Evolutionary conservation across 441 rosid species (phyloP), one percentile per base, ranked within the genome.

Genomic region (Cnidoscolus chayamansa): DNA sequence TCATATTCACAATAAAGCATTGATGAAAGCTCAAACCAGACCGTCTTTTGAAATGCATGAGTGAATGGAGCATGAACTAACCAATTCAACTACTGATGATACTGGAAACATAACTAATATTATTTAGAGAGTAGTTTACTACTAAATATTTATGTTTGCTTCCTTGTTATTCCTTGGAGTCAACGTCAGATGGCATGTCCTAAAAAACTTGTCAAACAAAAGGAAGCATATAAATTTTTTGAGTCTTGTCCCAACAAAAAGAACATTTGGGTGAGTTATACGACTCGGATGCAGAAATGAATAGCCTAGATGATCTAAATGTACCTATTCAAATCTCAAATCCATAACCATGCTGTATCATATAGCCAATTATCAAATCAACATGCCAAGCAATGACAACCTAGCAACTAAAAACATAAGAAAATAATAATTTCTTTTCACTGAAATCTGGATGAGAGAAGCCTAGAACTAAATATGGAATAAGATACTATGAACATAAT

Each of bases 291-390:
- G 20, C 40, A 25, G 16, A 57, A 57, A 8, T 3, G 16, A 10
- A 2, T 57, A 20, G 31, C 1, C 13, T 12, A 57, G 37, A 57
- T 20, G 5, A 57, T 25, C 30, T 57, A 11, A n/a, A 17, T 17
- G 16, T 55, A 31, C 12, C 19, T n/a, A 67, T 31, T 67, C 47
- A 51, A 8, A 48, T 49, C 57, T 53, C 32, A 49, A 59, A 37
- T 30, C 11, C 17, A 30, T 30, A 11, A 30, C 40, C 12, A 40
- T 30, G 37, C 8, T 12, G 50, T 17, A 35, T 13, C 37, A 48
- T 70, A 10, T n/a, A 47, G 73, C 57, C n/a, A 61, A 49, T 32
- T 5, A 57, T 19, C 40, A 35, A 71, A 6, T n/a, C 50, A 62
- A 37, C 20, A 50, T 7, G 11, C 37, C 30, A 62, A 62, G 2